phyloP scores from a whole-genome alignment of 1,139 yeast genomes.

The Debaryomycetaceae sp. region DNA sequence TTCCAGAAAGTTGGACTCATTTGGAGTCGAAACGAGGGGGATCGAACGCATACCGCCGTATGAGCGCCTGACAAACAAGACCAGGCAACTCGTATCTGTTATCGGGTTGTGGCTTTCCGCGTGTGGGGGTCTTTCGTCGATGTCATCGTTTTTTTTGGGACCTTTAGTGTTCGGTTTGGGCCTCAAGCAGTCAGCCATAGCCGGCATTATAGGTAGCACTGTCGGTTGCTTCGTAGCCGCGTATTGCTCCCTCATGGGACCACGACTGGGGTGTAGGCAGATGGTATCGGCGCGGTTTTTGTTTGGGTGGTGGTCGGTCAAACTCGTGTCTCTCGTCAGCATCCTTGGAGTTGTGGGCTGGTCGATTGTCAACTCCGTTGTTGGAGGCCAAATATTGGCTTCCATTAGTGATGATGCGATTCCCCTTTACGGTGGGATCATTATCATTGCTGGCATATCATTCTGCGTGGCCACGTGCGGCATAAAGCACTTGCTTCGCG shows the following conservation, averaged over 20 bases:
- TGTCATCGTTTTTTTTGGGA: slow-evolving; percentile 76
- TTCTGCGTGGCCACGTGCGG: slow-evolving; percentile 72
- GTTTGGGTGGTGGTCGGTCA: slow-evolving; percentile 82
- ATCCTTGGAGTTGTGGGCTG: slow-evolving; percentile 80
- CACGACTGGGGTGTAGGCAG: slow-evolving; percentile 81
- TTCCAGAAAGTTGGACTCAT: slow-evolving; percentile 29
- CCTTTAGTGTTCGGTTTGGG: slow-evolving; percentile 67
- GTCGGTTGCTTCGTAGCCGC: slow-evolving; percentile 76
- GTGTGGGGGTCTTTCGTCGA: slow-evolving; percentile 78
- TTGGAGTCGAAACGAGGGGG: slow-evolving; percentile 75
- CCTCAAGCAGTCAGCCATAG: slow-evolving; percentile 53
- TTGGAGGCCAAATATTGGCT: slow-evolving; percentile 78
- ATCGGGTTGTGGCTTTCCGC: slow-evolving; percentile 81
- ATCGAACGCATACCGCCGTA: slow-evolving; percentile 72
- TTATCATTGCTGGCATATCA: slow-evolving; percentile 62
- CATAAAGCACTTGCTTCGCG: slow-evolving; percentile 61
- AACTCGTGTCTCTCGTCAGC: slow-evolving; percentile 63
- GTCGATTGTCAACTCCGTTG: slow-evolving; percentile 79
- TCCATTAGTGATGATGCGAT: slow-evolving; percentile 59
- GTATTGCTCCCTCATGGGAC: slow-evolving; percentile 81
- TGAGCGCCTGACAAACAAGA: slow-evolving; percentile 53
- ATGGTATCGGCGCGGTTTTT: slow-evolving; percentile 78
- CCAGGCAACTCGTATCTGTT: slow-evolving; percentile 52
- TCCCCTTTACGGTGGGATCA: slow-evolving; percentile 69
- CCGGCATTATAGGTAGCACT: slow-evolving; percentile 59